Percentiles rank a stretch among this genome's conserved stretches.
Evolutionary conservation across 441 rosid species (phyloP).

Genomic region (Pelargonium australe): DNA sequence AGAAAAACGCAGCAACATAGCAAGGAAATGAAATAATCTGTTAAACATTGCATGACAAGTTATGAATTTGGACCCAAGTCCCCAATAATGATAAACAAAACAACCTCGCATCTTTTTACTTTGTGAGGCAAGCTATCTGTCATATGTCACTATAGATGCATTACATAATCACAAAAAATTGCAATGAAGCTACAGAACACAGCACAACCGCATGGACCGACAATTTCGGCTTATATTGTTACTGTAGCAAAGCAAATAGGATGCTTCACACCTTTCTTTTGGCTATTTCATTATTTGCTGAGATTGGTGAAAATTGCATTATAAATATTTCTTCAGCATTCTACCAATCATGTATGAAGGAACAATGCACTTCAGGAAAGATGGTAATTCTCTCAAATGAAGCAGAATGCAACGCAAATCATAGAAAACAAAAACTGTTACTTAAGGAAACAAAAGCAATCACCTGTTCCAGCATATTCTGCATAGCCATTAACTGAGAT

Average conservation of each 20-base stretch:
- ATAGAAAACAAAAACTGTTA: background rate
- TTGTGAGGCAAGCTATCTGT: background rate
- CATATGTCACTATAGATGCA: background rate
- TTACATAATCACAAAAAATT: background rate
- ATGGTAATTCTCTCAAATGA: background rate
- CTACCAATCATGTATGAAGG: background rate
- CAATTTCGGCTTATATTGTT: background rate
- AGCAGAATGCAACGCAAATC: background rate
- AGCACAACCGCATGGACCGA: background rate
- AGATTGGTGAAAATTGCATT: background rate
- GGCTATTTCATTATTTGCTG: background rate
- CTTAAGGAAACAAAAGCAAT: conserved; percentile 8
- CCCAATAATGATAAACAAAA: conserved; percentile 8
- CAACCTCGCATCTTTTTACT: background rate
- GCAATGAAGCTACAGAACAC: background rate
- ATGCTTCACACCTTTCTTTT: background rate
- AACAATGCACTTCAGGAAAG: background rate
- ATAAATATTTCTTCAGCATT: background rate
- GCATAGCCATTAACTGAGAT: conserved; percentile 35
- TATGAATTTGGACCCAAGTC: background rate
- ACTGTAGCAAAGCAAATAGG: background rate
- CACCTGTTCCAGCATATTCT: conserved; percentile 43
- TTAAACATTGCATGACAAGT: background rate
- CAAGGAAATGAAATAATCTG: background rate
- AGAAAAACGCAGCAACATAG: background rate